Evolutionary conservation across 495 filamentous ascomycete genomes (phyloP), one percentile per base, ranked within the genome.

Genomic region (Penicillium salamii): DNA sequence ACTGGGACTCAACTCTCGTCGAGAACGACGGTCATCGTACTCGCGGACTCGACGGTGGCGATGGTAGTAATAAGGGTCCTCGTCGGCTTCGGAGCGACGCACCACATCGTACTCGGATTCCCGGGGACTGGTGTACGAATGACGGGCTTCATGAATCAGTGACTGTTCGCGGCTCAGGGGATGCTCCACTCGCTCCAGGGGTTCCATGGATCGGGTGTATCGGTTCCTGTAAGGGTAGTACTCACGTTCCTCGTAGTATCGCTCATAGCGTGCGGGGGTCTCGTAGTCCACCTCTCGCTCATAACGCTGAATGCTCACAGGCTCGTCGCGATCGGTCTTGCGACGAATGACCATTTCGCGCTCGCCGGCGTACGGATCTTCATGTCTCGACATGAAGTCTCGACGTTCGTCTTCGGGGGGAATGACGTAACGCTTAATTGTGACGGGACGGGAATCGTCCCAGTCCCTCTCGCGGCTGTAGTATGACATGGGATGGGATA

Each of bases 101-200:
- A 90, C 78, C 46, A 90, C 66, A 42, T 86, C 85, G 57, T 82
- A 87, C 5, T 80, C 77, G 37, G 84, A 80, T 51, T 90, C 84
- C 28, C 85, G 75, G 20, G 77, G 75, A 28, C 77, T 79, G 32
- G 87, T 59, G 42, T 91, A 81, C 49, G 89, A 73, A 7, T 82
- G 73, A 39, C 80, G 83, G n/a, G 84, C 82, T 74, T 91, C 84
- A 62, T 87, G 80, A 51, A 90, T 77, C 57, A 90, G 86, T 69
- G 80, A 80, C 57, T 88, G 84, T 57, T 89, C 80, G 54, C 80
- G 75, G 72, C 29, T 32, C 1, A 74, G 13, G 68, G 35, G 76
- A 18, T 5, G 74, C 20, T 81, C 74, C 12, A 75, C 75, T 13
- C 74, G 70, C n/a, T 70, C 68, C 66, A 81, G 86, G 66, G 84